Conservation (phyloP, 2,329 filamentous ascomycete species). For the Rhinocladiella mackenziei region DNA sequence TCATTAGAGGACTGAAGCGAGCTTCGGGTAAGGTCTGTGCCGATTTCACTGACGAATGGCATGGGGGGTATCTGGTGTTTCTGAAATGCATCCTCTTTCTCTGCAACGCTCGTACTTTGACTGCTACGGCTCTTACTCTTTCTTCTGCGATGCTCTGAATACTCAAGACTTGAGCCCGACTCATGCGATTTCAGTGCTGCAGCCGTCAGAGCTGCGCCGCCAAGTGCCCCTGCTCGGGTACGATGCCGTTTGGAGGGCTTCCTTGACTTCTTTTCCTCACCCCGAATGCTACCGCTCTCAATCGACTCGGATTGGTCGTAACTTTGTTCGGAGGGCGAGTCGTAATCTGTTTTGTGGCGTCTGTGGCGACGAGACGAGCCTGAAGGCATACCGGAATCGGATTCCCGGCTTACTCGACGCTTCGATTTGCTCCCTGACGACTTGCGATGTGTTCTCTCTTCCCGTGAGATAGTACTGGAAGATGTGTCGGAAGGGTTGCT, state of each 20-base stretch:
- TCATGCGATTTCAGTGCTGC: constrained; percentile 62
- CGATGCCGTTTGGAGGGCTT: constrained; percentile 52
- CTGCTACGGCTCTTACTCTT: constrained; percentile 51
- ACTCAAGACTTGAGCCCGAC: constrained; percentile 56
- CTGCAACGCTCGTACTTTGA: constrained; percentile 49
- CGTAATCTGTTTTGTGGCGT: constrained; percentile 50
- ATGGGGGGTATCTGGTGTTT: constrained; percentile 68
- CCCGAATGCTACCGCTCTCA: constrained; percentile 46
- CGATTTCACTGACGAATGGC: constrained; percentile 81
- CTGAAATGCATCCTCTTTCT: constrained; percentile 49
- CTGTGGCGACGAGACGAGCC: constrained; percentile 51
- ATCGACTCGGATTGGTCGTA: constrained; percentile 44
- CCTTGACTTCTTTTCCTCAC: constrained; percentile 50
- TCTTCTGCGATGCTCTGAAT: constrained; percentile 37
- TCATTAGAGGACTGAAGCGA: constrained; percentile 82
- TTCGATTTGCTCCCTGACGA: constrained; percentile 50
- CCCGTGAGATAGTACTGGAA: constrained; percentile 54
- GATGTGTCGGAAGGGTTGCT: constrained; percentile 59
- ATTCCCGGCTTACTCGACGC: constrained; percentile 57
- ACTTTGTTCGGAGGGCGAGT: constrained; percentile 46
- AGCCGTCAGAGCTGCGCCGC: constrained; percentile 56
- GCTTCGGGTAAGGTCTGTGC: constrained; percentile 80
- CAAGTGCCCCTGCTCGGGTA: constrained; percentile 50
- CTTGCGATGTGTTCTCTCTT: constrained; percentile 51
- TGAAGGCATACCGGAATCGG: constrained; percentile 55